Conservation (phyloP, 208 protist species). For the Leishmania mexicana region DNA sequence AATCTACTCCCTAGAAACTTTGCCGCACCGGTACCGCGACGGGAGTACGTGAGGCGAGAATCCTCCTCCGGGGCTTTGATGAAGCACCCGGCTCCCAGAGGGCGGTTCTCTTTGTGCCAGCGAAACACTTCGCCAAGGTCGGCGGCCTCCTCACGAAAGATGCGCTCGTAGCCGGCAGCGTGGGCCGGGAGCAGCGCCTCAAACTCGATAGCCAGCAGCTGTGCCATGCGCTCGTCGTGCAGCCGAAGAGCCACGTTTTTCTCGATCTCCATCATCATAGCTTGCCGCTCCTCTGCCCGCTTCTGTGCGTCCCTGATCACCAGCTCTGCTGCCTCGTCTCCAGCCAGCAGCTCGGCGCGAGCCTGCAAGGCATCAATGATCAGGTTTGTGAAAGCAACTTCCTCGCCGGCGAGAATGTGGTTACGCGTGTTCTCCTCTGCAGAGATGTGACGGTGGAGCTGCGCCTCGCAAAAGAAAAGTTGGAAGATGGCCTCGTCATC, state of each 20-base stretch:
- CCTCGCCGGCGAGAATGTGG: conserved; percentile 36
- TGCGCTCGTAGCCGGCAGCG: conserved; percentile 26
- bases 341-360: conserved; percentile 30
- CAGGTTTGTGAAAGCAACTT: conserved; percentile 30
- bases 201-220: conserved; percentile 36
- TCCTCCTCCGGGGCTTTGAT: conserved; percentile 34
- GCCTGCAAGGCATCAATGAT: conserved; percentile 18
- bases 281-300: conserved; percentile 17
- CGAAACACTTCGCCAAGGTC: conserved; percentile 35
- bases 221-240: conserved; percentile 39
- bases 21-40: neutral
- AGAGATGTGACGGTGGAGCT: conserved; percentile 22
- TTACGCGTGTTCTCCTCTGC: conserved; percentile 34
- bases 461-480: conserved; percentile 26
- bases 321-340: conserved; percentile 31
- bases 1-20: neutral
- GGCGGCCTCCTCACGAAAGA: conserved; percentile 44
- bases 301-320: conserved; percentile 37
- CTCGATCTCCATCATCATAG: conserved; percentile 55
- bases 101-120: conserved; percentile 57
- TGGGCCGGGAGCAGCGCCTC: conserved; percentile 47
- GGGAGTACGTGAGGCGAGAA: conserved; percentile 25
- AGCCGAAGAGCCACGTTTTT: conserved; percentile 25
- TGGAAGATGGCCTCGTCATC: conserved; percentile 25
- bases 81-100: conserved; percentile 49